Conservation (phyloP, 2,329 filamentous ascomycete species). For the Thermothelomyces thermophilus region DNA sequence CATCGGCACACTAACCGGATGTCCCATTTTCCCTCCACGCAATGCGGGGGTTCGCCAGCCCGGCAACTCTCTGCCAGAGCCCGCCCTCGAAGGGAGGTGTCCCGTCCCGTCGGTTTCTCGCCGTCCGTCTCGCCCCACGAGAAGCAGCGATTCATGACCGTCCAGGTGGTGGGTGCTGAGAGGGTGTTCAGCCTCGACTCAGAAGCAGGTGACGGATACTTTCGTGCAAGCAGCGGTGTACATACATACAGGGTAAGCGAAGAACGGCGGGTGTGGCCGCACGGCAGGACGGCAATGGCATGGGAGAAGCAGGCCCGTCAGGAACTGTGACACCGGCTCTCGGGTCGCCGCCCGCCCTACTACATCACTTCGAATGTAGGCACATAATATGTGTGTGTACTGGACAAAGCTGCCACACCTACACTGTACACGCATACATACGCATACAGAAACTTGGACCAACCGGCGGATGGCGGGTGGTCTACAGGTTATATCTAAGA, state of each 20-base stretch:
- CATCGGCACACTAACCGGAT: conserved; percentile 4
- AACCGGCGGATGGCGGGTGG: conserved; percentile 6
- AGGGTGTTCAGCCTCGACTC: neutral
- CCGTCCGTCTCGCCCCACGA: neutral
- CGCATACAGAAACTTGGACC: too few relatives aligned
- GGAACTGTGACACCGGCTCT: conserved; percentile 14
- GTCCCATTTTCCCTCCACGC: conserved; percentile 7
- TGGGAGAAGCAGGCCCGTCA: neutral
- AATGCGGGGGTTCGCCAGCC: neutral
- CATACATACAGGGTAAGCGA: neutral
- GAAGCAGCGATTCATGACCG: neutral
- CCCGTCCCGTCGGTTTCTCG: neutral
- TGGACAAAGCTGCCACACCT: too few relatives aligned
- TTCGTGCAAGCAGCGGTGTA: conserved; percentile 16
- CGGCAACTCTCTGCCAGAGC: neutral
- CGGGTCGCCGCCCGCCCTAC: conserved; percentile 10
- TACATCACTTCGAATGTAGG: neutral
- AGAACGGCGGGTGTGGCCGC: neutral
- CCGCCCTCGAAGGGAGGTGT: neutral
- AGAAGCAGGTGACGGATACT: conserved; percentile 8
- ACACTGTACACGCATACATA: too few relatives aligned
- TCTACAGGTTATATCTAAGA: too few relatives aligned
- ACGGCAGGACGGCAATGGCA: neutral
- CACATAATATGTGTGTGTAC: too few relatives aligned
- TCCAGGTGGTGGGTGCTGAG: conserved; percentile 1